Base-by-base conservation (phyloP, 805 yeast genomes). In the Metschnikowia lochheadii region DNA sequence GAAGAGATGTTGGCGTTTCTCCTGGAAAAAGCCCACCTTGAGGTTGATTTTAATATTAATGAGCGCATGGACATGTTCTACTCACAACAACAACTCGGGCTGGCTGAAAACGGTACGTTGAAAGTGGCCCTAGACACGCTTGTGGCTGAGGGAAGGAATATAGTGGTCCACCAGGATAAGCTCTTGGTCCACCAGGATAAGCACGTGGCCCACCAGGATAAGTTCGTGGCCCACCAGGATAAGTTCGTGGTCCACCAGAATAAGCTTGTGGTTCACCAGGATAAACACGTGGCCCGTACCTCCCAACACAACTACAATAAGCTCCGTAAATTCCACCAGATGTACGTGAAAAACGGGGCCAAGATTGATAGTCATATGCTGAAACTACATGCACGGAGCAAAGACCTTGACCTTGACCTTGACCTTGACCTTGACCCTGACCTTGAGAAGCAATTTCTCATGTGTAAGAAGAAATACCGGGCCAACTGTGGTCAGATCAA, bases 31-130 rank as follows among this genome's bases (percentile, higher is more conserved):
- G 68, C 79, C 1, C 70, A 79, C 14, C 77, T 89, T 37, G 96
- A 89, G 59, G 85, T 82, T 53, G 96, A 89, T 23, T 87, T 87
- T 60, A 69, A 83, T 36, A 77, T n/a, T n/a, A n/a, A n/a, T n/a
- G n/a, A 79, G 49, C 76, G 75, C 51, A 64, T 89, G 56, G 69
- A 69, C 40, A 72, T 76, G 14, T 67, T 89, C 20, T 69, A 87
- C 18, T 66, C 69, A 45, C 77, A 74, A 56, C 59, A 57, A 1
- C 50, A 70, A 0, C 65, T 82, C 3, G 91, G 90, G 1, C 62
- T 78, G 2, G 73, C 70, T 50, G 88, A 83, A 56, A 72, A 79
- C 0, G 92, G 91, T 0, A 67, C 82, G 0, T 65, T 85, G 51
- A 80, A 76, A 56, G 70, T 75, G 7, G 77, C 89, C 7, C 70